These are phyloP conservation scores for Sisymbrium altissimum DNA, from an alignment of 345 rosid genomes.

Conservation along the genomic window DNA sequence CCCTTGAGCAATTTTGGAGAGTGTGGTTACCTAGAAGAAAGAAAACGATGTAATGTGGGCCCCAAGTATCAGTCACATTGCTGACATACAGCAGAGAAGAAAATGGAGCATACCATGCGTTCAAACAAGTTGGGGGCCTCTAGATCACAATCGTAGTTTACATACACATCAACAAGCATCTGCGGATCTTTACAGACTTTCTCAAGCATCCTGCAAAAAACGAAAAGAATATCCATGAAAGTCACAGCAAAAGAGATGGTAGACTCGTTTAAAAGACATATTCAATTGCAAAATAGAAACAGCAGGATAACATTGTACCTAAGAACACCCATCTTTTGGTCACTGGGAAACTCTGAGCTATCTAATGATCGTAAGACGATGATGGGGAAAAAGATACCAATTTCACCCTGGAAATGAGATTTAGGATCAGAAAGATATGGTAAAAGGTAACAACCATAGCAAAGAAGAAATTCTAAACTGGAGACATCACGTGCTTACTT, in stretches of 20 bases:
- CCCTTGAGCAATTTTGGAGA: conserved; percentile 92
- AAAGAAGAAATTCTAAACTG: conserved; percentile 17
- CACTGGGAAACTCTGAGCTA: conserved; percentile 63
- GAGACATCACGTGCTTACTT: conserved; percentile 52
- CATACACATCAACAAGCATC: conserved; percentile 95
- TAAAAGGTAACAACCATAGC: not conserved
- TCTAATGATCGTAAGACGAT: conserved; percentile 85
- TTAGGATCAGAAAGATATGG: conserved; percentile 9
- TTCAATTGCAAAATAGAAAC: conserved; percentile 23
- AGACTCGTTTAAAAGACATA: conserved; percentile 12
- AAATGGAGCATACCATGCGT: conserved; percentile 64
- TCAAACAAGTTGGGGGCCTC: conserved; percentile 98
- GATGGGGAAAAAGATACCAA: conserved; percentile 93
- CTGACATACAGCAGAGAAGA: conserved; percentile 2
- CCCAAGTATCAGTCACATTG: conserved; percentile 4
- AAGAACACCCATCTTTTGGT: conserved; percentile 85
- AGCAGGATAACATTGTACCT: conserved; percentile 50
- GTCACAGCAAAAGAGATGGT: conserved; percentile 9
- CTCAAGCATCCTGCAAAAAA: conserved; percentile 76
- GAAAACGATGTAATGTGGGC: conserved; percentile 13
- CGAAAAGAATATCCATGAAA: not conserved
- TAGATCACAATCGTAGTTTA: conserved; percentile 97
- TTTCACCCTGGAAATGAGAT: conserved; percentile 70
- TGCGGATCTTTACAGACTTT: conserved; percentile 93
- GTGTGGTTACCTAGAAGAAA: conserved; percentile 63